Percentiles rank a stretch among this genome's conserved stretches.
Evolutionary conservation across 2,329 filamentous ascomycete genomes (phyloP).

Genomic region (Paecilomyces niveus): DNA sequence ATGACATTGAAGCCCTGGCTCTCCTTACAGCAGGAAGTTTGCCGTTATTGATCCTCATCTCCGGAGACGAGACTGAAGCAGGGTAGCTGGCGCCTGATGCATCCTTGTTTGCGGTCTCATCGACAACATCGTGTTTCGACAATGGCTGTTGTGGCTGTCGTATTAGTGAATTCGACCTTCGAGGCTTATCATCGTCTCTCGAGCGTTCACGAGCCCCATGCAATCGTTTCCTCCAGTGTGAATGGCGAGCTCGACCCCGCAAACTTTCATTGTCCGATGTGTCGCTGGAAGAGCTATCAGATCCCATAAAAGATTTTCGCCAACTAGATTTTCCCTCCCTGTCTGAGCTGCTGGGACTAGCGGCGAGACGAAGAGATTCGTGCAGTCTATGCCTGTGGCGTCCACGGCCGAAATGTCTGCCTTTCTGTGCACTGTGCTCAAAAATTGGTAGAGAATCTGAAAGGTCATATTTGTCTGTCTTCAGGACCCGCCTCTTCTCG

Average conservation of each 20-base stretch:
- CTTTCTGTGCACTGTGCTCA: slow-evolving; percentile 21
- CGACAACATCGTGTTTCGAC: background rate
- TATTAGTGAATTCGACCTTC: background rate
- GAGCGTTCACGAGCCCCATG: slow-evolving; percentile 3
- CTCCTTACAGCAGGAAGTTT: background rate
- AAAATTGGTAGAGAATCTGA: slow-evolving; percentile 32
- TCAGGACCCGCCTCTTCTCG: slow-evolving; percentile 10
- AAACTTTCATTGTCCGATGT: slow-evolving; percentile 37
- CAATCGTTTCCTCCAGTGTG: slow-evolving; percentile 4
- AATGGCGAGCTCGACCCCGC: slow-evolving; percentile 8
- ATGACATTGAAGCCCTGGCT: slow-evolving; percentile 44
- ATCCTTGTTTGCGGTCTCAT: background rate
- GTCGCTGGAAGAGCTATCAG: slow-evolving; percentile 46
- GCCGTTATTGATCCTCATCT: slow-evolving; percentile 43
- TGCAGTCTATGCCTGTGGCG: slow-evolving; percentile 56
- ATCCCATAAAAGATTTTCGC: slow-evolving; percentile 46
- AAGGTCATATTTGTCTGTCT: slow-evolving; percentile 11
- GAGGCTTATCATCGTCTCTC: slow-evolving; percentile 1
- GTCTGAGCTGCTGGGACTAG: slow-evolving; percentile 46
- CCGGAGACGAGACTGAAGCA: background rate
- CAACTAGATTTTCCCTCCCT: slow-evolving; percentile 47
- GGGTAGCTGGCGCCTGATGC: background rate
- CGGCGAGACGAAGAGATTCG: slow-evolving; percentile 49
- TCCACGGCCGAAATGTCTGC: slow-evolving; percentile 47
- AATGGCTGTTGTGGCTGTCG: background rate